Conservation (phyloP, 805 yeast genomes). For the Spathaspora hagerdaliae region DNA sequence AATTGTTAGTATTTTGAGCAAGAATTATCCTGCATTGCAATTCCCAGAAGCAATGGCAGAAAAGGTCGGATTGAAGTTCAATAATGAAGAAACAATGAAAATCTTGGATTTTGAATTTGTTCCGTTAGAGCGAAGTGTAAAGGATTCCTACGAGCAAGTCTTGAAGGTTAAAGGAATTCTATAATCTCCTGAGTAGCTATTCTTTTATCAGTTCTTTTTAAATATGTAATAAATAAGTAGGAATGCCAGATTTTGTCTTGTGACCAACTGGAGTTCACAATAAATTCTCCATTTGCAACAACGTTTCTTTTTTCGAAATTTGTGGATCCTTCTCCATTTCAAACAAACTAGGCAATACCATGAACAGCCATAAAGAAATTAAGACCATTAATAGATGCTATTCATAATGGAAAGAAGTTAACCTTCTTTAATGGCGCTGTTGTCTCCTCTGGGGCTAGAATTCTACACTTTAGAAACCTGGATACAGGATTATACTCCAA, state of each 20-base stretch:
- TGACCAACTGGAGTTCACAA: too few relatives aligned
- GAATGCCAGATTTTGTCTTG: too few relatives aligned
- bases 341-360: not conserved
- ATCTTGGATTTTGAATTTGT: constrained; percentile 19
- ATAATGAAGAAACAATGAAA: constrained; percentile 11
- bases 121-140: constrained; percentile 19
- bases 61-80: constrained; percentile 4
- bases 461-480: constrained; percentile 93
- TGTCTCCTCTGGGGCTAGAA: constrained; percentile 87
- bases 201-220: too few relatives aligned
- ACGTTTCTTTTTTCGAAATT: too few relatives aligned
- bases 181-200: too few relatives aligned
- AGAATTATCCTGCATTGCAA: constrained; percentile 19
- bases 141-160: constrained; percentile 22
- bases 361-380: not conserved
- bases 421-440: constrained; percentile 90
- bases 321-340: too few relatives aligned
- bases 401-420: constrained; percentile 39
- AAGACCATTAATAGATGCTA: constrained; percentile 26
- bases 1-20: constrained; percentile 17
- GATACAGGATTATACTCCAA: constrained; percentile 85
- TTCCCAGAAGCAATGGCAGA: constrained; percentile 16
- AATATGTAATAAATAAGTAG: too few relatives aligned
- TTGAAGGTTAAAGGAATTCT: constrained; percentile 4
- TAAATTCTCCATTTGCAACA: too few relatives aligned